Base-by-base conservation (phyloP, 768 basidiomycete genomes). In the Chiua virens region DNA sequence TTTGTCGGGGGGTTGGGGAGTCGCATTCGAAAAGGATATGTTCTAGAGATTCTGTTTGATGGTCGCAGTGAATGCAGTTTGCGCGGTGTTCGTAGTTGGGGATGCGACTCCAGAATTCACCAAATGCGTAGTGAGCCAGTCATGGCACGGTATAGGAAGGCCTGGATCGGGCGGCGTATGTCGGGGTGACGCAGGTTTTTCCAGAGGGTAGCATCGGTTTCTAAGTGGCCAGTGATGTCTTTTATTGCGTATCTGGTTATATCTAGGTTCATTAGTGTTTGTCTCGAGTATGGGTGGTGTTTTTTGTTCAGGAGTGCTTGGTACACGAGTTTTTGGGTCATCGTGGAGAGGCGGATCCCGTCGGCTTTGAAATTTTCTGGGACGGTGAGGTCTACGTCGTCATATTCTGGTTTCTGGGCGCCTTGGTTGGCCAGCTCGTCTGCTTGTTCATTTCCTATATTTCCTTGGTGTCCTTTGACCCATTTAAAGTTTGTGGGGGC, bases 41-140 rank as follows among this genome's bases (percentile, higher is more conserved):
- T n/a, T n/a, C n/a, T n/a, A n/a, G 58, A 10, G 61, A 36, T 42
- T 72, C 71, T 13, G 13, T 49, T 1, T 21, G 46, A 5, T 42
- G 37, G 0, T 40, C 25, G 27, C 66, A 66, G 1, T 45, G 36
- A 0, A 9, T 32, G 47, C 69, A 71, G 4, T 1, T 15, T 25
- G 49, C 49, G 27, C 52, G 36, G 0, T 36, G 4, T 43, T 60
- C 52, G 20, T 15, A 56, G 15, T 35, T 54, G 7, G 46, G 49
- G 15, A 65, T 63, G 5, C 54, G 51, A 1, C 22, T 9, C 71
- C 68, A 72, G 54, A 58, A 70, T 2, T 39, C 22, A 0, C 71
- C 70, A n/a, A 0, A 62, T 23, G 25, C 58, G 62, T 44, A 65
- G 61, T 0, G 61, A 53, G 8, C 54, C 49, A 36, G 70, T 64